These are phyloP conservation scores for Schizophyllum amplum DNA, from an alignment of 1,284 basidiomycete species.

Conservation along the genomic window DNA sequence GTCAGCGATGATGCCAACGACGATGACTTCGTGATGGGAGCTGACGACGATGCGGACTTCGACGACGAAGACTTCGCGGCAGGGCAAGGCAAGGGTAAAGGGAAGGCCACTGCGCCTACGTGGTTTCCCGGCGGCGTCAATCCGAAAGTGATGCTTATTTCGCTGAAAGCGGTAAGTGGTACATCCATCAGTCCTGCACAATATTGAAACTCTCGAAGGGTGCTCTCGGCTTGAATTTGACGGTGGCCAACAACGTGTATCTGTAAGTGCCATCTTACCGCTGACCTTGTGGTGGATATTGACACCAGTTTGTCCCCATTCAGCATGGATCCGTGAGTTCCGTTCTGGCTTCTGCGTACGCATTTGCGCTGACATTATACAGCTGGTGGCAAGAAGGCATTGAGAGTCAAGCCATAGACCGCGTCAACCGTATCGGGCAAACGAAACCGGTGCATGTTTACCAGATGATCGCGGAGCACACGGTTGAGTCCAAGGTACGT, in stretches of 20 bases:
- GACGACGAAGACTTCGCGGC: conserved; percentile 27
- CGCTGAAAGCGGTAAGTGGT: conserved; percentile 57
- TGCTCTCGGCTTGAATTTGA: conserved; percentile 82
- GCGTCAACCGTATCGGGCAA: conserved; percentile 65
- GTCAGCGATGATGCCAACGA: conserved; percentile 20
- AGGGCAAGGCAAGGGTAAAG: conserved; percentile 25
- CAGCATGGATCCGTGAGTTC: conserved; percentile 79
- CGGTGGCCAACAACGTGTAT: conserved; percentile 85
- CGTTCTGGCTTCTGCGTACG: conserved; percentile 4
- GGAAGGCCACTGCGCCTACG: conserved; percentile 17
- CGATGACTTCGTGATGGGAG: conserved; percentile 27
- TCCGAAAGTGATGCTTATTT: conserved; percentile 80
- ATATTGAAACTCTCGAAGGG: conserved; percentile 30
- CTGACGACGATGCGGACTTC: conserved; percentile 29
- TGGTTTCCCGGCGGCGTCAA: conserved; percentile 27
- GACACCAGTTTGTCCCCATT: conserved; percentile 6
- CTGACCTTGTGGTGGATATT: neutral
- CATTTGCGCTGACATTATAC: neutral
- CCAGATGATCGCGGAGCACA: conserved; percentile 82
- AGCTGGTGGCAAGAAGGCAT: conserved; percentile 86
- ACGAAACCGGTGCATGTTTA: conserved; percentile 78
- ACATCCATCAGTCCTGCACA: neutral
- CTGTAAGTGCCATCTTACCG: conserved; percentile 42
- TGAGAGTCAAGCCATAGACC: conserved; percentile 83
- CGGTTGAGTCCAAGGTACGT: conserved; percentile 71